These are phyloP conservation scores for Wakefieldia striispora DNA, from an alignment of 768 basidiomycete species.

Conservation along the genomic window DNA sequence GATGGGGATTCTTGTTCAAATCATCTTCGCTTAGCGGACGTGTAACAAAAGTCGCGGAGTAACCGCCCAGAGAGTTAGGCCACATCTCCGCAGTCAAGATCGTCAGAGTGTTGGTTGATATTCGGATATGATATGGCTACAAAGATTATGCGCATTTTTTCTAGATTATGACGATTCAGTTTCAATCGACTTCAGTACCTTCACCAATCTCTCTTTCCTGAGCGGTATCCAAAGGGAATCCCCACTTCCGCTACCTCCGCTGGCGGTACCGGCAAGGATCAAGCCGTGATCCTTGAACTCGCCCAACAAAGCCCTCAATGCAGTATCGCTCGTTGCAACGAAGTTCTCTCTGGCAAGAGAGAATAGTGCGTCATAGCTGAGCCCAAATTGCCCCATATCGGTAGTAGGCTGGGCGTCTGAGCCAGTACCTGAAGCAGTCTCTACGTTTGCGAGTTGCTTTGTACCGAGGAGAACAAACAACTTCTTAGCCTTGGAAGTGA, in stretches of 20 bases:
- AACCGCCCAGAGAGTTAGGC: not conserved
- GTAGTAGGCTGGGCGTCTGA: conserved; percentile 7
- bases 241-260: conserved; percentile 43
- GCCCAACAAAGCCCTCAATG: conserved; percentile 74
- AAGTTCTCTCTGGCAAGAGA: conserved; percentile 76
- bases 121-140: not conserved
- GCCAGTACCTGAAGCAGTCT: conserved; percentile 12
- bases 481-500: conserved; percentile 83
- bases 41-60: not conserved
- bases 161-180: conserved; percentile 14
- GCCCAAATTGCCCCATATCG: conserved; percentile 48
- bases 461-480: conserved; percentile 71
- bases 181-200: conserved; percentile 38
- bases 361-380: conserved; percentile 68
- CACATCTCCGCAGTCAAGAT: not conserved
- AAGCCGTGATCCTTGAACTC: conserved; percentile 93
- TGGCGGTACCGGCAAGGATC: conserved; percentile 50
- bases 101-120: not conserved
- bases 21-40: not conserved
- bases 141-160: not conserved
- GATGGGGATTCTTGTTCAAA: not conserved
- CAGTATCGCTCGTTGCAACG: conserved; percentile 84
- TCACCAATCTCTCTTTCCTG: conserved; percentile 67
- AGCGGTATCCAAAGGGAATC: conserved; percentile 86
- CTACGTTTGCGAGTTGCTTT: conserved; percentile 63